Base-by-base conservation (phyloP, 1,284 basidiomycete genomes). In the Sparassis latifolia region DNA sequence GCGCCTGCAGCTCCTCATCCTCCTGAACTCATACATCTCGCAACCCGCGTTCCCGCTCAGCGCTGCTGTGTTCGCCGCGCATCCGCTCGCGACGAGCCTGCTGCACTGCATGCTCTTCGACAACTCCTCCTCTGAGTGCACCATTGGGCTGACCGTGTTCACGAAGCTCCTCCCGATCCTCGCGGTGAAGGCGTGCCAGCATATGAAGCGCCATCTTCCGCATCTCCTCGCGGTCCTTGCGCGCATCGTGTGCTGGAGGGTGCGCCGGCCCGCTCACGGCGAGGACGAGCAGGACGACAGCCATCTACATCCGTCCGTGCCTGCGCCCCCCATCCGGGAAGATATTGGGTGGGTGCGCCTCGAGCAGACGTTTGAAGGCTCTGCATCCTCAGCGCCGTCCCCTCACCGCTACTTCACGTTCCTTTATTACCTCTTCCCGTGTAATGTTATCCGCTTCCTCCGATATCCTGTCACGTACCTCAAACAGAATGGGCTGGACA, bases 341-440 rank as follows among this genome's bases (percentile, higher is more conserved):
- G 78, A 83, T 45, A 64, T 86, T 29, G 62, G 73, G 6, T 90
- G 89, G 89, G 67, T 79, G 53, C 75, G 78, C 41, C 70, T 89
- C 30, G 79, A 85, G 48, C 68, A 72, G 56, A 75, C 78, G 0
- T 80, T 85, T 58, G 67, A 74, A 50, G 69, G 73, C 10, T 70
- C 71, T 2, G 66, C 72, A 9, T 73, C 79, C 4, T 68, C 72
- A 27, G 65, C 77, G 2, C 86, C 86, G 37, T 75, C 77, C 20
- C 73, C 77, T 10, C 75, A 78, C 38, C 75, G 73, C 49, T 85
- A 78, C 61, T 94, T 92, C 69, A 86, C 86, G 5, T 76, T 81
- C 50, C 71, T 95, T 56, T 95, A 93, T 67, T 94, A 91, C 59
- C 78, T 95, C 48, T 95, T 89, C 66, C 92, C 92, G 2, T 87